phyloP scores from a whole-genome alignment of 495 filamentous ascomycete species.

The Penicillium chermesinum region DNA sequence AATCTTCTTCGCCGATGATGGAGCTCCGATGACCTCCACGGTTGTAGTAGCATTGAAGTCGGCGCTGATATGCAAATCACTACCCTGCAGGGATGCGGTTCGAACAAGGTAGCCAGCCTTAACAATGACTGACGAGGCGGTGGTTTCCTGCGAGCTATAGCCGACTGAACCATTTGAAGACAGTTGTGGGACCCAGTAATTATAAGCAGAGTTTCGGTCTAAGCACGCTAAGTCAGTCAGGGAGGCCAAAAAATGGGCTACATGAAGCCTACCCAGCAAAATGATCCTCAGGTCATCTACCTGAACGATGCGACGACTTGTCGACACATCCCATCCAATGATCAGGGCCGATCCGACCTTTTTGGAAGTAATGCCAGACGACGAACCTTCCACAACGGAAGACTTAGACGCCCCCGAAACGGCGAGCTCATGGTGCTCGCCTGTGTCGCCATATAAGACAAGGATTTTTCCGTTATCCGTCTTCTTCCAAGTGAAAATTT shows the following conservation, averaged over 20 bases:
- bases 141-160: slow-evolving; percentile 34
- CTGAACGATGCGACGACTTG: slow-evolving; percentile 48
- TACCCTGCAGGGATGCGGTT: slow-evolving; percentile 47
- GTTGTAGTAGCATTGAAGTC: slow-evolving; percentile 67
- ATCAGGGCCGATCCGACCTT: slow-evolving; percentile 42
- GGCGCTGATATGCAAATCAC: slow-evolving; percentile 54
- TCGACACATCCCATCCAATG: slow-evolving; percentile 52
- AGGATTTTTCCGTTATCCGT: slow-evolving; percentile 56
- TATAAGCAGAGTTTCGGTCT: slow-evolving; percentile 70
- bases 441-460: slow-evolving; percentile 64
- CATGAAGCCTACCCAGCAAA: slow-evolving; percentile 39
- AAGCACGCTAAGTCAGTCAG: slow-evolving; percentile 2
- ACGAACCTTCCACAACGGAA: slow-evolving; percentile 46
- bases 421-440: slow-evolving; percentile 65
- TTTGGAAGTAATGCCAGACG: slow-evolving; percentile 35
- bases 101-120: slow-evolving; percentile 74
- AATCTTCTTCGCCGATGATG: slow-evolving; percentile 43
- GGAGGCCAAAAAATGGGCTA: neutral
- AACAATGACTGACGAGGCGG: slow-evolving; percentile 54
- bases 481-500: slow-evolving; percentile 68
- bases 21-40: slow-evolving; percentile 61
- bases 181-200: slow-evolving; percentile 65
- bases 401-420: slow-evolving; percentile 39
- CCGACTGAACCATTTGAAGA: slow-evolving; percentile 25
- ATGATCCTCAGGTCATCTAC: slow-evolving; percentile 53